phyloP scores from a whole-genome alignment of 2,329 filamentous ascomycete species.

The Apiospora aurea region DNA sequence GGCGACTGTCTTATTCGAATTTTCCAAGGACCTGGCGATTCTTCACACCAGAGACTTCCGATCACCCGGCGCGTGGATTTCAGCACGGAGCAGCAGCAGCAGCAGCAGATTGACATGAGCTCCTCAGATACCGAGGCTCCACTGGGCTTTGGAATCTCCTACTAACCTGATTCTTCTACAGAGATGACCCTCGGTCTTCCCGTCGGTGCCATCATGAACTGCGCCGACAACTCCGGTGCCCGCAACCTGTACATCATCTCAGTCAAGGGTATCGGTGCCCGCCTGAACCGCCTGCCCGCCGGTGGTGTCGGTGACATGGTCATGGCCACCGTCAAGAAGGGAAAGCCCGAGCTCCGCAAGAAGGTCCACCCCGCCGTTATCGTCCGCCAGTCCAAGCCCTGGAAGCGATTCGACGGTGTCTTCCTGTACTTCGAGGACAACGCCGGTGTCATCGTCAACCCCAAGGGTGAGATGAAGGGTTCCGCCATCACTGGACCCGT shows the following conservation, averaged over 20 bases:
- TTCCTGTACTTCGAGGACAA: conserved; percentile 99
- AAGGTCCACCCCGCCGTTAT: conserved; percentile 99
- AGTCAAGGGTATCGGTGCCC: conserved; percentile 97
- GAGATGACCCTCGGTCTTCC: conserved; percentile 99
- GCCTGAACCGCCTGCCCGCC: conserved; percentile 95
- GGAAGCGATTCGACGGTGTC: conserved; percentile 97
- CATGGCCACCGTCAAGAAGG: conserved; percentile 99
- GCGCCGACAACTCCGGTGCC: conserved; percentile 98
- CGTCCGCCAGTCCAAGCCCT: conserved; percentile 98
- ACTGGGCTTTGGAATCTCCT: neutral
- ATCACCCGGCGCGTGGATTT: neutral
- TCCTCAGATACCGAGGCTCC: neutral
- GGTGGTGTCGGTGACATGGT: conserved; percentile 99
- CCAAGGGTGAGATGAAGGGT: conserved; percentile 99
- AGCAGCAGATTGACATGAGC: conserved; percentile 1
- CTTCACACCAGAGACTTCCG: neutral
- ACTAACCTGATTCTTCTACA: conserved; percentile 15
- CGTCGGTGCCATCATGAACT: conserved; percentile 99
- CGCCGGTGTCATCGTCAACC: conserved; percentile 98
- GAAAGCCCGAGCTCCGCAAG: conserved; percentile 99
- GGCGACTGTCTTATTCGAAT: neutral
- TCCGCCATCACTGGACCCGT: conserved; percentile 99
- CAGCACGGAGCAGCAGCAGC: neutral
- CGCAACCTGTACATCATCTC: conserved; percentile 99
- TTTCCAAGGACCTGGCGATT: neutral